Evolutionary conservation across 2,329 filamentous ascomycete genomes (phyloP), one percentile per base, ranked within the genome.

Genomic region (Colletotrichum sp.): DNA sequence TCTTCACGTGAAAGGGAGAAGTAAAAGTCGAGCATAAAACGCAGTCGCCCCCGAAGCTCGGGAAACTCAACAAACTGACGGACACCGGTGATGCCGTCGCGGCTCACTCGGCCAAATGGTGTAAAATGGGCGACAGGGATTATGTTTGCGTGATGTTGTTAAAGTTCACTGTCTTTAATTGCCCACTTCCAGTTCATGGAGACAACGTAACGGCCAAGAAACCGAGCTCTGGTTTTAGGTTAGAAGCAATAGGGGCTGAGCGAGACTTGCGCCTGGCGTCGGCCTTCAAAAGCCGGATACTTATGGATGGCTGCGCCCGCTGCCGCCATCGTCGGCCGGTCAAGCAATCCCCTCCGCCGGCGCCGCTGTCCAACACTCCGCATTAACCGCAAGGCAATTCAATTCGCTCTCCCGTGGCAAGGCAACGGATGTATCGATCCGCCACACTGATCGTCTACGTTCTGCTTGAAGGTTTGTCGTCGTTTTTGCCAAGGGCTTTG

Each of bases 371-470:
- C 27, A 60, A 60, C 5, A 13, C 2, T 60, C 86, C 32, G 91
- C 78, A 68, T 92, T 88, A 52, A 52, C 44, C 44, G n/a, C 44
- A 52, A 52, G 44, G 44, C 44, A 2, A 52, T 13, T 22, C n/a
- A 1, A 52, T 4, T 52, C n/a, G 0, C 44, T 1, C 44, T 52
- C 4, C n/a, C 44, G 22, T 22, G 44, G 44, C 44, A 52, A 22
- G 11, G 44, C 44, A 22, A 13, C n/a, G 12, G n/a, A 22, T 13
- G 44, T 2, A 48, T 22, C 2, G 44, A 48, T 5, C 44, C n/a
- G n/a, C 44, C 44, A 22, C n/a, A 13, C 11, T 52, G n/a, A 4
- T 19, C 44, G 44, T 7, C 6, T 13, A 6, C 44, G 6, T 22
- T 52, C 2, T 52, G 44, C 44, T 52, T 52, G 6, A 13, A 22